These are phyloP conservation scores for Cryptococcus amylolentus DNA, from an alignment of 1,284 basidiomycete genomes.

Conservation along the genomic window DNA sequence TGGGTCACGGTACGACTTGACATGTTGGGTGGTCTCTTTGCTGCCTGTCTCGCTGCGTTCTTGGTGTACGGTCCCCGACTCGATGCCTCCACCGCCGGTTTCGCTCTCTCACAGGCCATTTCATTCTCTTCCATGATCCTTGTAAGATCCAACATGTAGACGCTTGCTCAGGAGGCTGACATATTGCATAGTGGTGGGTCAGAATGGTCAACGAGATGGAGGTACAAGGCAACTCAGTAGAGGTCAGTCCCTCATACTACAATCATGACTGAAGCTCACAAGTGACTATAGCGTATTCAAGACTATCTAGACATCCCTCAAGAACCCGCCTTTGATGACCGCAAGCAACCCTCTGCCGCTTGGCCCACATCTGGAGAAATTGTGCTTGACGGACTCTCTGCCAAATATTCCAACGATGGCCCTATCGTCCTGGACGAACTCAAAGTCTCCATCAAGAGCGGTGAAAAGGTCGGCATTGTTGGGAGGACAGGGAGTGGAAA, in stretches of 20 bases:
- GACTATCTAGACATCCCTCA: constrained; percentile 69
- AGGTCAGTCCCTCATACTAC: constrained; percentile 38
- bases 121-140: constrained; percentile 45
- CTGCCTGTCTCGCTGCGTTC: constrained; percentile 40
- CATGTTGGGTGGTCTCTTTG: constrained; percentile 47
- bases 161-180: neutral
- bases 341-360: constrained; percentile 65
- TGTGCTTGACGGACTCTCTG: constrained; percentile 56
- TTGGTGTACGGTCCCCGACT: constrained; percentile 41
- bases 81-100: constrained; percentile 45
- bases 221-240: constrained; percentile 55
- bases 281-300: constrained; percentile 57
- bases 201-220: constrained; percentile 50
- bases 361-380: constrained; percentile 73
- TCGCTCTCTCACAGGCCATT: constrained; percentile 49
- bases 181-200: constrained; percentile 32
- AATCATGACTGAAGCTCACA: neutral
- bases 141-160: constrained; percentile 5
- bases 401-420: constrained; percentile 50
- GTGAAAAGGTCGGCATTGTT: constrained; percentile 62
- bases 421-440: constrained; percentile 57
- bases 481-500: constrained; percentile 74
- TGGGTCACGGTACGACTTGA: constrained; percentile 48
- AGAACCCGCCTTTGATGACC: constrained; percentile 57
- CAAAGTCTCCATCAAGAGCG: constrained; percentile 58